Percentiles rank a stretch among this genome's conserved stretches.
phyloP scores from a whole-genome alignment of 1,139 yeast genomes.

The Suhomyces guaymorum region DNA sequence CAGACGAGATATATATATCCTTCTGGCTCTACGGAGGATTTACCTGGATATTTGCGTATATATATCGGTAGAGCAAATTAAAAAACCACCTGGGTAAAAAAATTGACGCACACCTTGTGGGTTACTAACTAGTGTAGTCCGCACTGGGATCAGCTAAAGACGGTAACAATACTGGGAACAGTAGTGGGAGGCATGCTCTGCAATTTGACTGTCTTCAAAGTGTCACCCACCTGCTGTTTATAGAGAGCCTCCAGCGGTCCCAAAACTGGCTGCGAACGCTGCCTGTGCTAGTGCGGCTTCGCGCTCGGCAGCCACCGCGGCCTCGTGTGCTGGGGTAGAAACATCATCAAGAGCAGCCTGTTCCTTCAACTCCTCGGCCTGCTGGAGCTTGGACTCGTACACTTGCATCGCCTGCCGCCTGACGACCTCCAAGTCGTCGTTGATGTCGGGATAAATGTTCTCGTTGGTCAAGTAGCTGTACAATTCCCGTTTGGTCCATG shows the following conservation, averaged over 20 bases:
- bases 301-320: conserved; percentile 6
- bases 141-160: no score
- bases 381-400: conserved; percentile 9
- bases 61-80: conserved; percentile 11
- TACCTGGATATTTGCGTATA: conserved; percentile 4
- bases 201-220: no score
- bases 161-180: no score
- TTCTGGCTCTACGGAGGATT: no score
- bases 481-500: conserved; percentile 24
- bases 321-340: conserved; percentile 5
- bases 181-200: no score
- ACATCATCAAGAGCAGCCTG: neutral
- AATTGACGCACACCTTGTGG: conserved; percentile 13
- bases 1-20: no score
- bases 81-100: conserved; percentile 14
- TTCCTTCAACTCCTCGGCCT: conserved; percentile 2
- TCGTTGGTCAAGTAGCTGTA: conserved; percentile 20
- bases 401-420: conserved; percentile 17
- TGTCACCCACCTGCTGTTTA: no score
- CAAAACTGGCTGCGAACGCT: conserved; percentile 8
- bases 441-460: conserved; percentile 22
- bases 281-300: conserved; percentile 10
- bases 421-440: conserved; percentile 20
- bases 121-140: conserved; percentile 6
- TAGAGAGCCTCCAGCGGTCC: neutral